Evolutionary conservation across 208 protist genomes (phyloP), one percentile per base, ranked within the genome.

Genomic region (Crithidia bombi): DNA sequence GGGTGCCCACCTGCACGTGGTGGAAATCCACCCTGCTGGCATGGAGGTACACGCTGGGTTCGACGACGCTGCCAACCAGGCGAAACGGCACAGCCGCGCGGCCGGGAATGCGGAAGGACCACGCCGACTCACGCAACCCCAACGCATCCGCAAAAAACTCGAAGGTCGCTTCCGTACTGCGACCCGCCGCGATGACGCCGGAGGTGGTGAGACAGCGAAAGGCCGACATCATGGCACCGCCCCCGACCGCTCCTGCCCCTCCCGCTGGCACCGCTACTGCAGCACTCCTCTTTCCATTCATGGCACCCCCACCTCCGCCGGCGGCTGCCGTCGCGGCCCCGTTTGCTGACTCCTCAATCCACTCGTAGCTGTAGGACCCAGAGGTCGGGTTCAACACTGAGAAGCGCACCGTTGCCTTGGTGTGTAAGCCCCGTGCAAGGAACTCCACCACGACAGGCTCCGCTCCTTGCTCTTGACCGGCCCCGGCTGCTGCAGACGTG

Each of bases 331-430:
- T 11, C 14, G 47, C 35, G 46, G 30, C 43, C 26, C 55, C 72
- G 25, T 43, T 55, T 25, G 61, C 49, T 0, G 73, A 26, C 54
- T 87, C 71, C 35, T 95, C 88, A 7, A 78, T 69, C 97, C 98
- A 99, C 61, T 96, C 83, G 82, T 91, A 99, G n/a, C 91, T 83
- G 83, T 98, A 98, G 11, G 76, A 59, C 47, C 82, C 73, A 11
- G 90, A 78, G 21, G 92, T 99, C 39, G 98, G 98, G 83, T 99
- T 99, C 64, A 99, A 71, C 15, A 99, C 87, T 64, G 91, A 92
- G 83, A 99, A 99, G 46, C 77, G 70, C 62, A 84, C 73, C 38
- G 84, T 92, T 56, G 91, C 93, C 46, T 91, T 90, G 19, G 94
- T 97, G 55, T 97, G 77, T 32, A 98, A 87, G 33, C 97, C 98